Evolutionary conservation across 2,329 filamentous ascomycete genomes (phyloP).

Genomic region (Ophiostoma fasciatum): DNA sequence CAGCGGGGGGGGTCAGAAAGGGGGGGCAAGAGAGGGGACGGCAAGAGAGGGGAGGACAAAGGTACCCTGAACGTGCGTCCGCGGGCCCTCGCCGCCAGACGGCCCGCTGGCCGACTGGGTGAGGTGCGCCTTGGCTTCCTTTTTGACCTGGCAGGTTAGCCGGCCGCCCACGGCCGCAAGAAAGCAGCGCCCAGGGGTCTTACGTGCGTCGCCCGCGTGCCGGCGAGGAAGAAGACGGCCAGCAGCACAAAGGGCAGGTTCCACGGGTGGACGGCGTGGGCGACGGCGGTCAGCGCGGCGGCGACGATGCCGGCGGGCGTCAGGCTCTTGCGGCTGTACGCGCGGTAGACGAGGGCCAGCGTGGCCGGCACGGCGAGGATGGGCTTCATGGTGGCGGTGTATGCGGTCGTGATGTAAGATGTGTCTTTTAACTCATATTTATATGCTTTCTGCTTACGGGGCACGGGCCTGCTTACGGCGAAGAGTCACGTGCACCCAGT

Average conservation of each 20-base stretch:
- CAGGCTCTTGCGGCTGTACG: slow-evolving; percentile 59
- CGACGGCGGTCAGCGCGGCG: slow-evolving; percentile 57
- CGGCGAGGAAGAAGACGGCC: slow-evolving; percentile 72
- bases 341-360: slow-evolving; percentile 47
- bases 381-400: slow-evolving; percentile 33
- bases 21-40: slow-evolving; percentile 1
- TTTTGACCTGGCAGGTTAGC: slow-evolving; percentile 50
- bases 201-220: slow-evolving; percentile 53
- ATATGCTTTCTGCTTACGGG: too few relatives aligned
- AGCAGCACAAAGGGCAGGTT: slow-evolving; percentile 79
- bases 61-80: slow-evolving; percentile 66
- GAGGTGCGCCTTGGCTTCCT: slow-evolving; percentile 67
- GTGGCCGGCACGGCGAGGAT: slow-evolving; percentile 43
- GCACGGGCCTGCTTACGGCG: too few relatives aligned
- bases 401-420: neutral
- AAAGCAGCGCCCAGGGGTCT: too few relatives aligned
- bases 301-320: slow-evolving; percentile 61
- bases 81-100: slow-evolving; percentile 55
- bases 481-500: too few relatives aligned
- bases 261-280: slow-evolving; percentile 88
- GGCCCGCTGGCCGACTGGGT: slow-evolving; percentile 64
- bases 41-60: neutral
- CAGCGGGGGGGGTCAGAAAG: neutral
- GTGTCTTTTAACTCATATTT: too few relatives aligned
- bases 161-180: neutral